Evolutionary conservation across 345 rosid species (phyloP).

Genomic region (Lumnitzera littorea): DNA sequence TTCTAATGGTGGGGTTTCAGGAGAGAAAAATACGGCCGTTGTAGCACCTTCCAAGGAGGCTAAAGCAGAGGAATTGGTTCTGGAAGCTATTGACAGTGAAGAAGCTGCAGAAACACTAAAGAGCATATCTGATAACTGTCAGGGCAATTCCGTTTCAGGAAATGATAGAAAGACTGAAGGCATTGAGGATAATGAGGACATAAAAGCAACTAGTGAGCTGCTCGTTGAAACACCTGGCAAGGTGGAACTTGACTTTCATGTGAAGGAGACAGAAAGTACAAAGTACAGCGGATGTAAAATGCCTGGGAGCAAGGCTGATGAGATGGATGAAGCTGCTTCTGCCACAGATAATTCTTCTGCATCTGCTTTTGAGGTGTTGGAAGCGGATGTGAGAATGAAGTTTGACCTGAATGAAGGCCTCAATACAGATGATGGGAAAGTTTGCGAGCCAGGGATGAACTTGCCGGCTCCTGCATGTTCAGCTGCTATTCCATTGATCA

Average conservation of each 20-base stretch:
- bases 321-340: constrained; percentile 31
- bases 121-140: too few relatives aligned
- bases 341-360: constrained; percentile 17
- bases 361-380: constrained; percentile 24
- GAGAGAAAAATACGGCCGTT: constrained; percentile 21
- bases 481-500: constrained; percentile 23
- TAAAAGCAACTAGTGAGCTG: not conserved
- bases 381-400: constrained; percentile 41
- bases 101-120: constrained; percentile 10
- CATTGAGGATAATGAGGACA: not conserved
- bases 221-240: too few relatives aligned
- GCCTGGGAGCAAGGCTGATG: constrained; percentile 23
- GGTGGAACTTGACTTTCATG: too few relatives aligned
- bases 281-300: not conserved
- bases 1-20: constrained; percentile 8
- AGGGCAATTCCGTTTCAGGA: too few relatives aligned
- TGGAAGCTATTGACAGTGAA: constrained; percentile 17
- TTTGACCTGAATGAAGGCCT: constrained; percentile 84
- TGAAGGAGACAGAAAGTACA: not conserved
- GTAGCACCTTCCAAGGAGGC: not conserved
- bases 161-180: too few relatives aligned
- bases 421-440: constrained; percentile 40
- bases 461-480: constrained; percentile 22
- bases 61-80: not conserved
- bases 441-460: constrained; percentile 25